These are phyloP conservation scores for Gamarada debralockiae DNA, from an alignment of 495 filamentous ascomycete species.

Conservation along the genomic window DNA sequence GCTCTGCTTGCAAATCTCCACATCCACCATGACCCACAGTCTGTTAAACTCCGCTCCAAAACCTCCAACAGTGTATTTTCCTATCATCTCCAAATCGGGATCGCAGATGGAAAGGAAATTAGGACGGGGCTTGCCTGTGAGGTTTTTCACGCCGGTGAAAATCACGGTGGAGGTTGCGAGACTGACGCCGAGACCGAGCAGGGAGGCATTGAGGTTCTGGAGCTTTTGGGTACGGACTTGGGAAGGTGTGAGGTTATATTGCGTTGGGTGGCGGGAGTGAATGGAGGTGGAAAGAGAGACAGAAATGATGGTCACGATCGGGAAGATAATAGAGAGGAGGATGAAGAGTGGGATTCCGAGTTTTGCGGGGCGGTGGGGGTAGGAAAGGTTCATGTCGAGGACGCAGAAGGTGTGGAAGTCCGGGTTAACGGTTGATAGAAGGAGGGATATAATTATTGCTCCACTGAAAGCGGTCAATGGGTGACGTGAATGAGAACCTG, in stretches of 20 bases:
- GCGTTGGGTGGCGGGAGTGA: not conserved
- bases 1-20: not conserved
- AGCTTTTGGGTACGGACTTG: too few relatives aligned
- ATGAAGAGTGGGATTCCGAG: too few relatives aligned
- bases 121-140: not conserved
- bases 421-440: too few relatives aligned
- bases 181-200: not conserved
- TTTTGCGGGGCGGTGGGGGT: too few relatives aligned
- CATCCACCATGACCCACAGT: slow-evolving; percentile 1
- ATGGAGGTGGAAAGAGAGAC: not conserved
- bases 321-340: too few relatives aligned
- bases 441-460: too few relatives aligned
- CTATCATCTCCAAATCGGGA: not conserved
- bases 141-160: slow-evolving; percentile 1
- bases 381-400: too few relatives aligned
- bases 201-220: not conserved
- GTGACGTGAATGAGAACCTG: too few relatives aligned
- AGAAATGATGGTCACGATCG: too few relatives aligned
- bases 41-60: not conserved
- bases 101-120: not conserved
- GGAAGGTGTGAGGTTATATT: not conserved
- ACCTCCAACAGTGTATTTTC: not conserved
- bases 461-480: too few relatives aligned
- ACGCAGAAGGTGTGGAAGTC: too few relatives aligned
- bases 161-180: not conserved